A percentile compares a stretch with the other conserved stretches of the same genome.
Conservation (phyloP, 2,329 filamentous ascomycete genomes). For the Penicillium sp. region DNA sequence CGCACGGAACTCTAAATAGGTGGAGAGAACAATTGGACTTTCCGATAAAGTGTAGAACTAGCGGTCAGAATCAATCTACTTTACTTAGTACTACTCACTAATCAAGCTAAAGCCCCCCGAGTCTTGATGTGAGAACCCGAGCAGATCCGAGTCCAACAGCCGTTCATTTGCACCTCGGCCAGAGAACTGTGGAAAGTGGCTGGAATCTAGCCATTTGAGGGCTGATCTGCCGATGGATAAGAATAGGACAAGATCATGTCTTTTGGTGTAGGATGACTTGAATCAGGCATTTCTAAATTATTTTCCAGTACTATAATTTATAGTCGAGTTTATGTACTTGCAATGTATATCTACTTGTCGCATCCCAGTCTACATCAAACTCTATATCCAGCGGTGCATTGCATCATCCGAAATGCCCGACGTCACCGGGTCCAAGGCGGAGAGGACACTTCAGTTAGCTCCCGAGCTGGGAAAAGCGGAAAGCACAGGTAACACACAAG, state of each 20-base stretch:
- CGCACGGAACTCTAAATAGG: background rate
- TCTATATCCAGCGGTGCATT: constrained; percentile 12
- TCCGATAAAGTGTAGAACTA: constrained; percentile 1
- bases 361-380: background rate
- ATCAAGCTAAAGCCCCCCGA: background rate
- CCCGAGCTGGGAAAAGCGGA: constrained; percentile 18
- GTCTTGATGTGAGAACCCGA: constrained; percentile 2
- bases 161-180: background rate
- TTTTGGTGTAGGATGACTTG: background rate
- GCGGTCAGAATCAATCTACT: background rate
- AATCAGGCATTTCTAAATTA: background rate
- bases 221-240: background rate
- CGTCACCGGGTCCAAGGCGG: constrained; percentile 32
- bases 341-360: background rate
- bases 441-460: constrained; percentile 17
- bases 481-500: constrained; percentile 30
- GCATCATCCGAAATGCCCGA: constrained; percentile 29
- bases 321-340: background rate
- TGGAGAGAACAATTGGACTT: background rate
- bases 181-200: background rate
- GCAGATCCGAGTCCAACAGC: background rate
- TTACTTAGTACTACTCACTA: background rate
- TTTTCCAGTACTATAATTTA: background rate
- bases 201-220: background rate
- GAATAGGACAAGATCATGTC: background rate